Conservation (phyloP, 257 asterid genomes). For the Solanum megistacrolobum region DNA sequence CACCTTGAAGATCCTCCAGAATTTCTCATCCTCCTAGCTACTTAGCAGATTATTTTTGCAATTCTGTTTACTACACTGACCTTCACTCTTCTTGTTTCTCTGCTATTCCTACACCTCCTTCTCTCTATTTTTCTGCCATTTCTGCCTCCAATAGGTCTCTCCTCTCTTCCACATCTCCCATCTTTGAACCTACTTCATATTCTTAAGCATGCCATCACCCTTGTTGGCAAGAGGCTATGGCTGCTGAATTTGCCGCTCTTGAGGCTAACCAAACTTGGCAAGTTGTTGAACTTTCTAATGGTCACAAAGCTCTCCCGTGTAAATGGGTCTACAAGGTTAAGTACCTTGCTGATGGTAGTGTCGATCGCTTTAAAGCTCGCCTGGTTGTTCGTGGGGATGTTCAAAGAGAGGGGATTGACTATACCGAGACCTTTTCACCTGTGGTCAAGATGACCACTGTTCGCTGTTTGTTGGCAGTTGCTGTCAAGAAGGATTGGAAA, state of each 20-base stretch:
- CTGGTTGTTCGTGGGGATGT: neutral
- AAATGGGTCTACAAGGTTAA: neutral
- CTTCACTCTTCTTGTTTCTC: neutral
- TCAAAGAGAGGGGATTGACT: neutral
- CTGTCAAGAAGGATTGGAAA: neutral
- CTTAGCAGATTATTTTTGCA: neutral
- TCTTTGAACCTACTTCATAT: neutral
- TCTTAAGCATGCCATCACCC: neutral
- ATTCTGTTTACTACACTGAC: neutral
- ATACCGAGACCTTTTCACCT: neutral
- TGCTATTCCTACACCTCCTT: neutral
- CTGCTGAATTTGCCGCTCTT: neutral
- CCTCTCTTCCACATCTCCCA: neutral
- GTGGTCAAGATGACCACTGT: neutral
- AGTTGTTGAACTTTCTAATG: neutral
- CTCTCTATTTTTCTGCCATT: neutral
- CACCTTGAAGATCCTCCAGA: neutral
- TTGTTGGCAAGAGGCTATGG: neutral
- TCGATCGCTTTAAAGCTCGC: too few species aligned
- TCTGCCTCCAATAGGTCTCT: neutral
- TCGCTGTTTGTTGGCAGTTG: neutral
- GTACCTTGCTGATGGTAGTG: neutral
- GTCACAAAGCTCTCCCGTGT: neutral
- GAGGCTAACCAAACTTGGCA: neutral
- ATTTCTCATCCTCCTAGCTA: neutral